These are phyloP conservation scores for Pythium utonaiense DNA, from an alignment of 352 stramenopile species.

Conservation along the genomic window DNA sequence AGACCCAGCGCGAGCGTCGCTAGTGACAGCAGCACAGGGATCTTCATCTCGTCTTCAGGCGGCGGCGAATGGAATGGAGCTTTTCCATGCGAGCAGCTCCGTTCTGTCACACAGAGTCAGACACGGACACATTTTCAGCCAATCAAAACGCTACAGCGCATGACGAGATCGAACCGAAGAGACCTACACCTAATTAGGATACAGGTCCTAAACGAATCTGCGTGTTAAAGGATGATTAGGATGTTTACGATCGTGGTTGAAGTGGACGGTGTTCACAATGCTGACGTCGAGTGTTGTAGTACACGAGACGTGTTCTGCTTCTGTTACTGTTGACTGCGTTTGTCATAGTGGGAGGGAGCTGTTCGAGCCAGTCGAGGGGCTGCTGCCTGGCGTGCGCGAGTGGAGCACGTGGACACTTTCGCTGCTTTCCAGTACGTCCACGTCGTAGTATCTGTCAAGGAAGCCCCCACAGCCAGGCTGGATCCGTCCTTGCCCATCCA, in stretches of 20 bases:
- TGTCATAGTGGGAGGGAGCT: too few species aligned
- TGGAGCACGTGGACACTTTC: too few species aligned
- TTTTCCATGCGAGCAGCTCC: neutral
- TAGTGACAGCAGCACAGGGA: neutral
- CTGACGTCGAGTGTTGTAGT: too few species aligned
- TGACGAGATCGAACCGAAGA: neutral
- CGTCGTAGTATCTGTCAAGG: neutral
- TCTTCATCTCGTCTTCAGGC: slow-evolving; percentile 1
- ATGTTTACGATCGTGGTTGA: neutral
- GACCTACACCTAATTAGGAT: neutral
- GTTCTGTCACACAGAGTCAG: neutral
- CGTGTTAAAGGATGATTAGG: too few species aligned
- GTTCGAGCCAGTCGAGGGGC: too few species aligned
- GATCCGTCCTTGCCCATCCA: neutral
- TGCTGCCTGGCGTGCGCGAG: too few species aligned
- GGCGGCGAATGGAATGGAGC: neutral
- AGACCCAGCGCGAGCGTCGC: neutral
- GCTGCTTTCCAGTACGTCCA: neutral
- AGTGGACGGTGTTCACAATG: too few species aligned
- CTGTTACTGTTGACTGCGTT: too few species aligned
- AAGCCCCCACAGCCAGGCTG: neutral
- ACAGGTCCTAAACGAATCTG: neutral
- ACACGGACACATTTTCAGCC: neutral
- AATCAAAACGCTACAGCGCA: neutral
- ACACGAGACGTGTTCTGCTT: too few species aligned